Evolutionary conservation across 148 eudicot genomes (phyloP), one percentile per base, ranked within the genome.

Genomic region (Polygonum maritimum): DNA sequence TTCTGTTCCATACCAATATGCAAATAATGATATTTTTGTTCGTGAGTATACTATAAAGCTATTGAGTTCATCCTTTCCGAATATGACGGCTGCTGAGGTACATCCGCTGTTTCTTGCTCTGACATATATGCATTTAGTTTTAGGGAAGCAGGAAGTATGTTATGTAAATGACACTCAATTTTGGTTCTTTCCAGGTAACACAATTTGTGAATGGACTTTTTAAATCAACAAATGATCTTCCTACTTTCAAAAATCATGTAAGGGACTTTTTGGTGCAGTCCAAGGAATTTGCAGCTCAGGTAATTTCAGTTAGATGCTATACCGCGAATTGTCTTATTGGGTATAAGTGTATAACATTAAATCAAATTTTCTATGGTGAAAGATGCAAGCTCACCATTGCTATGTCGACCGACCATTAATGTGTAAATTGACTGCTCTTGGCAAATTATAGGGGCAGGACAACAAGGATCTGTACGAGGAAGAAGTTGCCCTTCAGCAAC

Each of bases 391-490:
- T 54, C 60, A 5, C 26, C 60, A 54, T 54, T 54, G 6, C 8
- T 18, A 54, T 22, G n/a, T 22, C 60, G 35, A 60, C 26, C 26
- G 15, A 21, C 67, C 4, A 22, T 57, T 57, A 33, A 57, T 57
- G 35, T 7, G 21, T n/a, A 19, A 21, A 2, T 19, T 6, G 63
- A 57, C 10, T 57, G 33, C 10, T 21, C 2, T 7, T 19, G 31
- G 8, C 63, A 19, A 21, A 57, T 57, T 9, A 57, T 21, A n/a
- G 26, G 10, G 81, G 86, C 87, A 95, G 97, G 98, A 95, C 79
- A 95, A 95, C 89, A 95, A 92, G 85, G 98, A 95, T 86, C 89
- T 95, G 0, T 95, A 90, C 76, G 98, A 97, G 2, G 98, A 95
- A 75, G 98, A 95, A 82, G 91, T 96, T 79, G 98, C 97, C 74